These are phyloP conservation scores for Tulasnella sp. DNA, from an alignment of 768 basidiomycete species.

Conservation along the genomic window DNA sequence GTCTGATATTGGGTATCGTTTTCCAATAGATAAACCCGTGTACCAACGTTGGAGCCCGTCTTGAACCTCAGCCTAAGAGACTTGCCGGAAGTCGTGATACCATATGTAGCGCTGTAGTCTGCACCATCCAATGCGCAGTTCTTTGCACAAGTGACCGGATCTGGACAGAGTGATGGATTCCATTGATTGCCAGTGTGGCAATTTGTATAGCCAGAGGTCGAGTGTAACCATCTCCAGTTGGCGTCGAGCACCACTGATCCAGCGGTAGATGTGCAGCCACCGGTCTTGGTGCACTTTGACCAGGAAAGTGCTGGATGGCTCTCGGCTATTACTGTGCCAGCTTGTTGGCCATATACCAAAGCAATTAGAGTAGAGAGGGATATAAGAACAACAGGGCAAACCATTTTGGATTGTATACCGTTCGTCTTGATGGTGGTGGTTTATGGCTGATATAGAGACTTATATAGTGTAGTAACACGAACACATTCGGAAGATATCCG, in stretches of 20 bases:
- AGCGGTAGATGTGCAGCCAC: constrained; percentile 1
- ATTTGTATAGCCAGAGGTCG: neutral
- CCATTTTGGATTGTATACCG: too few species aligned
- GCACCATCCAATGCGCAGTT: constrained; percentile 29
- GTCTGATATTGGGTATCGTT: constrained; percentile 35
- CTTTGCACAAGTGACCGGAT: constrained; percentile 21
- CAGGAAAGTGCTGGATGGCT: constrained; percentile 36
- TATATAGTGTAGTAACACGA: too few species aligned
- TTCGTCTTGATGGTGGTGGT: too few species aligned
- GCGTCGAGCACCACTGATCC: constrained; percentile 12
- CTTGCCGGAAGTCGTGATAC: constrained; percentile 16
- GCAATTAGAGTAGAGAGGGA: constrained; percentile 24
- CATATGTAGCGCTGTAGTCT: constrained; percentile 17
- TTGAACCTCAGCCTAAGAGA: constrained; percentile 8
- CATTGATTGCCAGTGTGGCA: constrained; percentile 14
- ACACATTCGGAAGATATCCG: too few species aligned
- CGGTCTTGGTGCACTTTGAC: constrained; percentile 32
- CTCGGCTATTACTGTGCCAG: constrained; percentile 37
- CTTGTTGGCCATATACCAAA: constrained; percentile 38
- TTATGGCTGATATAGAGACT: too few species aligned
- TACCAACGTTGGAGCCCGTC: neutral
- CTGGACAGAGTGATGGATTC: neutral
- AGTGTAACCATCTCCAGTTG: constrained; percentile 15
- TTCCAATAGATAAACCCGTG: constrained; percentile 37
- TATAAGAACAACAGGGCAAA: neutral